These are phyloP conservation scores for Oryza coarctata DNA, from an alignment of 176 grass and related monocot species.

Conservation along the genomic window DNA sequence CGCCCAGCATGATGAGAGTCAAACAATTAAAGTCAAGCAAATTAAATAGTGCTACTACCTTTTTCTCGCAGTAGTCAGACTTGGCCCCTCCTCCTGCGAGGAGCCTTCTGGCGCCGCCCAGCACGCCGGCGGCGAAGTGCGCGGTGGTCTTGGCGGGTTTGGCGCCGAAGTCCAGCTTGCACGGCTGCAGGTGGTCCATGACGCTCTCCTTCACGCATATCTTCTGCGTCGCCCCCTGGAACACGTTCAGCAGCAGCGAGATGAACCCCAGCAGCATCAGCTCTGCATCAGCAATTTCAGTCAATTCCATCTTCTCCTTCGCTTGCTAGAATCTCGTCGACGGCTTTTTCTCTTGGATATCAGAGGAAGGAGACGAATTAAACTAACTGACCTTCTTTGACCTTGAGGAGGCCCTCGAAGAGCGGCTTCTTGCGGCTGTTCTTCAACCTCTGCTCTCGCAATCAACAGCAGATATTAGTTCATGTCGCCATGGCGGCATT, in stretches of 20 bases:
- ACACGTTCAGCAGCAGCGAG: conserved; percentile 67
- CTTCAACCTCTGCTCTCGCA: conserved; percentile 43
- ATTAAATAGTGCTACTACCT: background rate
- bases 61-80: conserved; percentile 38
- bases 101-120: conserved; percentile 48
- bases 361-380: background rate
- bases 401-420: conserved; percentile 75
- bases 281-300: conserved; percentile 38
- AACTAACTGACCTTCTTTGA: conserved; percentile 69
- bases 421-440: conserved; percentile 62
- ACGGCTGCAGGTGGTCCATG: conserved; percentile 57
- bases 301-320: background rate
- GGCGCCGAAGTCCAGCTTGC: conserved; percentile 10
- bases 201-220: conserved; percentile 44
- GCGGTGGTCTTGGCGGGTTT: background rate
- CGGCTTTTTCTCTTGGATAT: background rate
- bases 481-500: background rate
- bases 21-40: too few relatives aligned
- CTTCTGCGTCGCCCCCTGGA: conserved; percentile 53
- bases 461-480: background rate
- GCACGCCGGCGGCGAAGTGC: conserved; percentile 29
- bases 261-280: conserved; percentile 92
- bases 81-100: conserved; percentile 32
- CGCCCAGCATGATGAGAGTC: background rate
- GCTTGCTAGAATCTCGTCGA: background rate